A percentile compares a stretch with the other conserved stretches of the same genome.
These are phyloP conservation scores for Cordyceps militaris DNA, from an alignment of 2,329 filamentous ascomycete species.

Conservation along the genomic window DNA sequence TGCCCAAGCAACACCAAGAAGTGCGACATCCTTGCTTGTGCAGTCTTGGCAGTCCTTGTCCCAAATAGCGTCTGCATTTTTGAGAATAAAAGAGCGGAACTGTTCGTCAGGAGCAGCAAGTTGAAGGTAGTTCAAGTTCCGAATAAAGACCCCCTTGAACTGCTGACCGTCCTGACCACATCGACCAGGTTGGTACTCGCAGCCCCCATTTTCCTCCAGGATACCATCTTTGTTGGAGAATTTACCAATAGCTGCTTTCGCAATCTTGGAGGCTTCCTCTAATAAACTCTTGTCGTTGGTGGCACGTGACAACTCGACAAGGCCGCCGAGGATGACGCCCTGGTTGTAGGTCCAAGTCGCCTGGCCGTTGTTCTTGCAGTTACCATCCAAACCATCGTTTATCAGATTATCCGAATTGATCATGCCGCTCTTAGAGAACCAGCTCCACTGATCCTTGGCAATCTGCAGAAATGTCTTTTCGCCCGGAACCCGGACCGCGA, in stretches of 20 bases:
- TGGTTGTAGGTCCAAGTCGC: conserved; percentile 52
- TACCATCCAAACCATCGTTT: conserved; percentile 44
- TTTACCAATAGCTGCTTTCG: conserved; percentile 42
- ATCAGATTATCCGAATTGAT: conserved; percentile 44
- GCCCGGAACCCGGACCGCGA: conserved; percentile 41
- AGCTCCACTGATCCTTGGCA: conserved; percentile 44
- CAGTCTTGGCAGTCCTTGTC: conserved; percentile 41
- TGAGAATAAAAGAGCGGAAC: conserved; percentile 48
- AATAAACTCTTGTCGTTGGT: conserved; percentile 37
- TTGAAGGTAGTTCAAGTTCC: conserved; percentile 56
- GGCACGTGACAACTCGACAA: conserved; percentile 43
- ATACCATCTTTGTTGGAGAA: conserved; percentile 40
- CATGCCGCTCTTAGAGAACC: conserved; percentile 45
- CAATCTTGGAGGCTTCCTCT: conserved; percentile 38
- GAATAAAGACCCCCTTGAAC: conserved; percentile 67
- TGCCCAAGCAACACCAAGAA: conserved; percentile 59
- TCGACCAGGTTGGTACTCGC: conserved; percentile 26
- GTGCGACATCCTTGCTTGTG: conserved; percentile 37
- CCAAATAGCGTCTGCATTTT: conserved; percentile 63
- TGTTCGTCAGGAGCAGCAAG: conserved; percentile 38
- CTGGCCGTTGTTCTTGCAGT: conserved; percentile 45
- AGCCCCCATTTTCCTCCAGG: conserved; percentile 32
- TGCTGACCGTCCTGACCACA: conserved; percentile 48
- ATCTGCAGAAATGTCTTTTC: conserved; percentile 37
- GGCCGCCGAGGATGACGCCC: conserved; percentile 48